A percentile compares a stretch with the other conserved stretches of the same genome.
phyloP scores from a whole-genome alignment of 345 rosid species.

The Pistacia integerrima region DNA sequence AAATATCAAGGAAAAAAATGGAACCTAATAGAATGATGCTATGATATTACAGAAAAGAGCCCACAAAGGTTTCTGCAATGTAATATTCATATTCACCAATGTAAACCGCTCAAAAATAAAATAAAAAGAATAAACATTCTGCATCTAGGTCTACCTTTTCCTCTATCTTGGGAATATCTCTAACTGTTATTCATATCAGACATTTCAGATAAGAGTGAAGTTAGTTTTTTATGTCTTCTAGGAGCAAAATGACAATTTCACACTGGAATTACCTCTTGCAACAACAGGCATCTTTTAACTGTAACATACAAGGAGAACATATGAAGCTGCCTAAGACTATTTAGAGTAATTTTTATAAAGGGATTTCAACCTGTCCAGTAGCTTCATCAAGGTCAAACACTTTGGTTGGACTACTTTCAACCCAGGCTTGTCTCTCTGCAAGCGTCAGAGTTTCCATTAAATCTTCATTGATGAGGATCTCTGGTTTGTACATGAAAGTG shows the following conservation, averaged over 20 bases:
- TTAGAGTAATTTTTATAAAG: background rate
- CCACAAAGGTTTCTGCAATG: background rate
- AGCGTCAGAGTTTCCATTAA: conserved; percentile 77
- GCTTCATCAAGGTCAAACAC: conserved; percentile 70
- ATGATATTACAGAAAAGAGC: background rate
- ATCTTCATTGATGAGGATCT: conserved; percentile 84
- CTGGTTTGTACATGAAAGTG: conserved; percentile 94
- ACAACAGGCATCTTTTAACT: background rate
- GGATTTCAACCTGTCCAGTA: conserved; percentile 61
- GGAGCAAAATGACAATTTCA: background rate
- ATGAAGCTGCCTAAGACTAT: background rate
- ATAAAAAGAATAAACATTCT: too few species aligned
- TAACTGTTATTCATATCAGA: background rate
- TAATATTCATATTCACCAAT: background rate
- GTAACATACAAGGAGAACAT: background rate
- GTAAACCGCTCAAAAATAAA: background rate
- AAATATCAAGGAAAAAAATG: background rate
- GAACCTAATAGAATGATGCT: background rate
- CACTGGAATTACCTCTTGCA: background rate
- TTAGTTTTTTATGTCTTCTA: conserved; percentile 7
- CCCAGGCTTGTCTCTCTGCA: conserved; percentile 68
- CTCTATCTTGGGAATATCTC: background rate
- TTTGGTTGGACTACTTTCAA: conserved; percentile 91
- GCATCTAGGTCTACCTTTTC: background rate
- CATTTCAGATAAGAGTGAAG: background rate